A percentile compares a stretch with the other conserved stretches of the same genome.
These are phyloP conservation scores for Coniochaeta hoffmannii DNA, from an alignment of 2,329 filamentous ascomycete species.

Conservation along the genomic window DNA sequence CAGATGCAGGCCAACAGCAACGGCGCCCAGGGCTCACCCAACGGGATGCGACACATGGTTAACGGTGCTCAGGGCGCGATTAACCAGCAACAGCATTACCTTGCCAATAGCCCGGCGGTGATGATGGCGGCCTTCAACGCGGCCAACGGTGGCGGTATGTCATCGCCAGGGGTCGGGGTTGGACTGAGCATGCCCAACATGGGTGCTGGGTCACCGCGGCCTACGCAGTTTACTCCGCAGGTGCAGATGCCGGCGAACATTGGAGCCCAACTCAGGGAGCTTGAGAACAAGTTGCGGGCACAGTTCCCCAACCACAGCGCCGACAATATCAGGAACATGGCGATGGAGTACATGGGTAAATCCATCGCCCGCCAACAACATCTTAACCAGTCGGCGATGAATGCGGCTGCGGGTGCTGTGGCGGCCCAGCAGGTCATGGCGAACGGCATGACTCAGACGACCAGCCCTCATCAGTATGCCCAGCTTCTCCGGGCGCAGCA, in stretches of 20 bases:
- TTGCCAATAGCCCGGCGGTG: slow-evolving; percentile 43
- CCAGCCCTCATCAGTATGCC: slow-evolving; percentile 52
- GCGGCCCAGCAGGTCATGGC: slow-evolving; percentile 34
- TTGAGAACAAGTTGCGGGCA: slow-evolving; percentile 43
- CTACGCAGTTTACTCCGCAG: slow-evolving; percentile 30
- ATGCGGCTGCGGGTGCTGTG: slow-evolving; percentile 42
- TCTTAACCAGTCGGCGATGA: slow-evolving; percentile 34
- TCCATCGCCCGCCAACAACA: slow-evolving; percentile 40
- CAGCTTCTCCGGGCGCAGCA: slow-evolving; percentile 51
- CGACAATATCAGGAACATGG: slow-evolving; percentile 42
- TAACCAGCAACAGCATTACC: slow-evolving; percentile 48
- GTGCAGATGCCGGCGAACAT: slow-evolving; percentile 34
- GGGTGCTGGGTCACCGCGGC: slow-evolving; percentile 36
- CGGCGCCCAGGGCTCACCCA: slow-evolving; percentile 23
- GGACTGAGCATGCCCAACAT: slow-evolving; percentile 39
- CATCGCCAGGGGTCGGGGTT: slow-evolving; percentile 32
- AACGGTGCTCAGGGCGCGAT: slow-evolving; percentile 24
- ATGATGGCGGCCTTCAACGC: slow-evolving; percentile 44
- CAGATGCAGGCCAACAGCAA: slow-evolving; percentile 20
- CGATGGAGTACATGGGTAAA: slow-evolving; percentile 40
- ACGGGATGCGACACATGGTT: slow-evolving; percentile 26
- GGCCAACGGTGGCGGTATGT: slow-evolving; percentile 33
- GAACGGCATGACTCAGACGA: slow-evolving; percentile 38
- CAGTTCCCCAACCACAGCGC: slow-evolving; percentile 44
- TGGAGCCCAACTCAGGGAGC: slow-evolving; percentile 39